Percentiles rank a stretch among this genome's conserved stretches.
phyloP scores from a whole-genome alignment of 176 grass and related monocot genomes.

The Oryza rufipogon region DNA sequence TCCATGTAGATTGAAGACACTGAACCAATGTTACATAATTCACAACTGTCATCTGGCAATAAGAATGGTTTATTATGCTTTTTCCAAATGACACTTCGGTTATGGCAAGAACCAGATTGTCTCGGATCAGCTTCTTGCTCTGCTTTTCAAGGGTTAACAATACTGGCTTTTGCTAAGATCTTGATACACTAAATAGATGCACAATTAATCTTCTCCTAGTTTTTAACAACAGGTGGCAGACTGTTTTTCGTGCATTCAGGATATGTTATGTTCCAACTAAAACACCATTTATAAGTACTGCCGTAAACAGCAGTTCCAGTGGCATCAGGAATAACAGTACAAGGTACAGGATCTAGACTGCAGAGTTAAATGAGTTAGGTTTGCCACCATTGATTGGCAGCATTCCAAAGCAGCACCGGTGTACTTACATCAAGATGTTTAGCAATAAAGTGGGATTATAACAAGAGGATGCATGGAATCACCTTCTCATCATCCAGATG shows the following conservation, averaged over 20 bases:
- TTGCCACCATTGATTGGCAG: background rate
- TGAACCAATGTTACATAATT: background rate
- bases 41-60: background rate
- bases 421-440: slow-evolving; percentile 35
- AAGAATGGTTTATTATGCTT: background rate
- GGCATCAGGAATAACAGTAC: background rate
- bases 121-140: background rate
- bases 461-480: slow-evolving; percentile 32
- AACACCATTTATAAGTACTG: background rate
- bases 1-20: background rate
- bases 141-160: background rate
- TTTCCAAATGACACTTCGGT: background rate
- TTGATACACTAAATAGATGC: background rate
- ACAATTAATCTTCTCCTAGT: background rate
- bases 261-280: slow-evolving; percentile 25
- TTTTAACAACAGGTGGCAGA: slow-evolving; percentile 11
- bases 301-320: background rate
- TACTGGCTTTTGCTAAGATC: background rate
- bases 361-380: background rate
- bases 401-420: slow-evolving; percentile 17
- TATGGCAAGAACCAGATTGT: background rate
- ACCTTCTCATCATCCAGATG: slow-evolving; percentile 76
- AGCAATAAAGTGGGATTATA: slow-evolving; percentile 7
- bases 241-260: slow-evolving; percentile 18
- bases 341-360: background rate